Conservation (phyloP, 257 asterid species). For the Forsythia suspensa region DNA sequence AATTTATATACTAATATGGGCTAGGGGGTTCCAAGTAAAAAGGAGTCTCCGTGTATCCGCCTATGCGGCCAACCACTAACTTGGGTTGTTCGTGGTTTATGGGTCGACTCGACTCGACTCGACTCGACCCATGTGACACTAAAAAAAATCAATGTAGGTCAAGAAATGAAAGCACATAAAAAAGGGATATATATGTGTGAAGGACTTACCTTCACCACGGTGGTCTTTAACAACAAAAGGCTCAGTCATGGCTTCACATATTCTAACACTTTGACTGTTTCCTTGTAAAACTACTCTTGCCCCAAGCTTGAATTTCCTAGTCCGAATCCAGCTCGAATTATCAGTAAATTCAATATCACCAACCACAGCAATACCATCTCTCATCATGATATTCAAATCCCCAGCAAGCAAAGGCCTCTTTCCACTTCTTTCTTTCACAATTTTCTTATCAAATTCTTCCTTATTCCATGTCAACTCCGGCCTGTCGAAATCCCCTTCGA, state of each 20-base stretch:
- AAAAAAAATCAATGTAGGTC: not conserved
- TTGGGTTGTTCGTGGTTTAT: too few species aligned
- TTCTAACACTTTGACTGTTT: not conserved
- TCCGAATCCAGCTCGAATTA: constrained; percentile 77
- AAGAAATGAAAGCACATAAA: not conserved
- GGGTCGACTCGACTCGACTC: not conserved
- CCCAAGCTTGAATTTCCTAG: constrained; percentile 63
- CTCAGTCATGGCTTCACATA: constrained; percentile 60
- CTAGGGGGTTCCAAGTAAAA: too few species aligned
- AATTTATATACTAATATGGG: too few species aligned
- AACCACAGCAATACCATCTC: constrained; percentile 44
- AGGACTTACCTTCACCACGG: constrained; percentile 71
- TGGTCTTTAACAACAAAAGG: constrained; percentile 74
- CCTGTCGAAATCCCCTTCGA: constrained; percentile 60
- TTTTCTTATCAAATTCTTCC: constrained; percentile 35
- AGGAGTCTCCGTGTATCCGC: too few species aligned
- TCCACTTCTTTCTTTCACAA: constrained; percentile 61
- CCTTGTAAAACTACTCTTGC: constrained; percentile 45
- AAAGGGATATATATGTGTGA: not conserved
- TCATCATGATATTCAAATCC: constrained; percentile 40
- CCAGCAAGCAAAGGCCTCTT: constrained; percentile 68
- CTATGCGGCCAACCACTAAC: too few species aligned
- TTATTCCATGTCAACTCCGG: constrained; percentile 29
- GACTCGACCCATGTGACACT: not conserved
- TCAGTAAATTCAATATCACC: constrained; percentile 74